Evolutionary conservation across 108 stramenopile genomes (phyloP), one percentile per base, ranked within the genome.

Genomic region (Cylindrotheca closterium): DNA sequence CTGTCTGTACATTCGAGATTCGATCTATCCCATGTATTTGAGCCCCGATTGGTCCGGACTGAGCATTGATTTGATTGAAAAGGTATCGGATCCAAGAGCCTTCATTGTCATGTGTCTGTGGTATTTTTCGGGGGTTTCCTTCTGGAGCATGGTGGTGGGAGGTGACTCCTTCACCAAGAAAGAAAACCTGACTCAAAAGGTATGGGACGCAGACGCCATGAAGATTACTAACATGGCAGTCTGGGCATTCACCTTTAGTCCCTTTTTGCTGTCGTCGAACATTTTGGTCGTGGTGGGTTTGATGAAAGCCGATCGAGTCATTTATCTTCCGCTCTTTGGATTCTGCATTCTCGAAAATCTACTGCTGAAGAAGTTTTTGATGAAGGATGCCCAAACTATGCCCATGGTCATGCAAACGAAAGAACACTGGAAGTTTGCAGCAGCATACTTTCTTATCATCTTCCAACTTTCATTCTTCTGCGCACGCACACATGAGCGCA

Each of bases 271-370:
- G 0, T 73, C 74, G 8, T 78, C 77, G 1, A 78, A 82, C 47
- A 60, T 82, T 24, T 42, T 82, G 24, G 81, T 82, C 21, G 81
- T 82, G 4, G 74, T 78, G 25, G 81, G 81, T 42, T 59, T 82
- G 37, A 82, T 82, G 81, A 82, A 82, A 50, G 81, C 77, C 4
- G 81, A 82, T 71, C 73, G 81, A 27, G 81, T 82, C 46, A 75
- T 82, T 24, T 82, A 82, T 46, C 63, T 78, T 15, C 81, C 81
- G 19, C 58, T 78, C 4, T 74, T 78, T 63, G 81, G 81, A 27
- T 75, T 82, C 33, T 78, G 77, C 28, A 1, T 82, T 31, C 17
- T 82, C 34, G 81, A 82, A 47, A 69, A 76, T 27, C 24, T 65
- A 0, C 42, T 78, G 26, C 26, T 82, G 32, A 46, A 63, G 18